These are phyloP conservation scores for Termitomyces sp. DNA, from an alignment of 768 basidiomycete species.

Conservation along the genomic window DNA sequence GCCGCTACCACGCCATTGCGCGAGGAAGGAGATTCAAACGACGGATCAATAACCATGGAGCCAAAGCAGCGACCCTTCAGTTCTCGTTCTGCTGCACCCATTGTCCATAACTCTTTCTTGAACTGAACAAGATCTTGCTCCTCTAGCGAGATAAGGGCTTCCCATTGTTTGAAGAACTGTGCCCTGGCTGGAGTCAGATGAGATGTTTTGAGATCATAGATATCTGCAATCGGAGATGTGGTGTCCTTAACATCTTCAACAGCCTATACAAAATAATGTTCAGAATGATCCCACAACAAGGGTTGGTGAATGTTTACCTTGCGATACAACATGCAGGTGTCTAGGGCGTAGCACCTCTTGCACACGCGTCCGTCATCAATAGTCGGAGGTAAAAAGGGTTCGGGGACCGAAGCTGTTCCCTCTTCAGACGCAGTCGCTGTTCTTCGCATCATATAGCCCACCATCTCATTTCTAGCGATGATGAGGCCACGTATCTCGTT, in stretches of 20 bases:
- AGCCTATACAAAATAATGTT: constrained; percentile 38
- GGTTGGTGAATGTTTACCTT: constrained; percentile 44
- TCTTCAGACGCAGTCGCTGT: constrained; percentile 16
- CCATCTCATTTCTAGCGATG: constrained; percentile 81
- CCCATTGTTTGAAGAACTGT: constrained; percentile 90
- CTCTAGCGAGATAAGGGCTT: constrained; percentile 76
- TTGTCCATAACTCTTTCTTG: constrained; percentile 91
- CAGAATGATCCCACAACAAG: constrained; percentile 6
- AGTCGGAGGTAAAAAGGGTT: constrained; percentile 79
- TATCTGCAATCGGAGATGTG: constrained; percentile 54
- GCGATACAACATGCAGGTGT: constrained; percentile 93
- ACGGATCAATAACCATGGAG: constrained; percentile 65
- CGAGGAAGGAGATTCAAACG: constrained; percentile 27
- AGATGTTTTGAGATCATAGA: constrained; percentile 75
- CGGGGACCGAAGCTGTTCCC: constrained; percentile 21
- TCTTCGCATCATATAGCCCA: constrained; percentile 67
- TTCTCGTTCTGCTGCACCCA: constrained; percentile 78
- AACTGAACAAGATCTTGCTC: constrained; percentile 85
- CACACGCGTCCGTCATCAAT: constrained; percentile 82
- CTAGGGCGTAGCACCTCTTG: constrained; percentile 75
- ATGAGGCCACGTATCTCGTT: constrained; percentile 87
- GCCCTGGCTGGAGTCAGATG: constrained; percentile 69
- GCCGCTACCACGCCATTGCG: constrained; percentile 14
- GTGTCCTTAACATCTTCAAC: constrained; percentile 62
- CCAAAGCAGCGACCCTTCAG: constrained; percentile 80